Base-by-base conservation (phyloP, 2,329 filamentous ascomycete species). In the Hypoxylon sp. region DNA sequence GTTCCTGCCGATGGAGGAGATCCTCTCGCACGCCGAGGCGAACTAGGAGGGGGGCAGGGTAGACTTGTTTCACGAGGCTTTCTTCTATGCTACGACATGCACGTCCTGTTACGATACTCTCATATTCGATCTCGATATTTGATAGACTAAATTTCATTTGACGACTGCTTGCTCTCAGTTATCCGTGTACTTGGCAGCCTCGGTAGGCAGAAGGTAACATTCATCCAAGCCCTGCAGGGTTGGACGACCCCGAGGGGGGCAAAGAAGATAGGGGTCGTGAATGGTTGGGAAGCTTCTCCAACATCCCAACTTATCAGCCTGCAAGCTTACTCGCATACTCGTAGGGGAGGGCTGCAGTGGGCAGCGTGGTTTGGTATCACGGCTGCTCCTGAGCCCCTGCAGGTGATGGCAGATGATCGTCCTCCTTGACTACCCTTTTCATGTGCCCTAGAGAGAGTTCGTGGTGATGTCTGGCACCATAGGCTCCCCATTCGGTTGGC, bases 21-120 rank as follows among this genome's bases (percentile, higher is more conserved):
- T 84, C 13, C 51, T 84, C 42, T 65, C 67, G 5, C 76, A 77
- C 69, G 83, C 75, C 0, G 79, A 83, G 68, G 66, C 68, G 7
- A 23, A 51, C 40, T 18, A 31, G 24, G 29, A 33, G 29, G 4
- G n/a, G 29, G 8, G 3, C 7, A n/a, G 8, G 29, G 3, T 15
- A n/a, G 11, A 15, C 8, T 33, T 17, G 24, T n/a, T 23, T 26
- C 8, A 42, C 37, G 31, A 18, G 31, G 45, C 24, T 35, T 40
- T 40, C 10, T 18, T 21, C 37, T 40, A 40, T 18, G 9, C 37
- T 40, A 40, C 8, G 37, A 21, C 2, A 40, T 40, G 37, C 11
- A 17, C 17, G n/a, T 37, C 8, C 20, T 20, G 15, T 21, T 20
- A 38, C 20, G 15, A 8, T 13, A 38, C 4, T 18, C 17, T 38